These are phyloP conservation scores for Vickermania ingenoplastis DNA, from an alignment of 208 protist genomes.

Conservation along the genomic window DNA sequence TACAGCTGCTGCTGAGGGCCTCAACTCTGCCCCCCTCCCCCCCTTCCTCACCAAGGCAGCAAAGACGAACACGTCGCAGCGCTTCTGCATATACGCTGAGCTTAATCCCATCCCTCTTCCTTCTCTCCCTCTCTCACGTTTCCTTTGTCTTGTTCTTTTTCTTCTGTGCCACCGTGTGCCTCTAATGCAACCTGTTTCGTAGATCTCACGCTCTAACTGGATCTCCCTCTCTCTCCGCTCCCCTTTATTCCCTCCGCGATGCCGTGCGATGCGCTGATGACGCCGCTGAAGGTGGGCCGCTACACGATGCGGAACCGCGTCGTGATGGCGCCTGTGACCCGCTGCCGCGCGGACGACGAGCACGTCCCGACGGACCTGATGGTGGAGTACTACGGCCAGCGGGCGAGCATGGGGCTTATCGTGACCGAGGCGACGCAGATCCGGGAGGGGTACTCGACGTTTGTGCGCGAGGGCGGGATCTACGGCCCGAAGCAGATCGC, in stretches of 20 bases:
- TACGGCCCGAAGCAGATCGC: constrained; percentile 44
- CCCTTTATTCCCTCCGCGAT: neutral
- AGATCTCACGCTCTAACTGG: no score
- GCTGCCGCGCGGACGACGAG: constrained; percentile 28
- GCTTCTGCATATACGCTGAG: no score
- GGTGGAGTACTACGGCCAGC: constrained; percentile 59
- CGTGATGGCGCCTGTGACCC: constrained; percentile 57
- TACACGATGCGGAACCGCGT: constrained; percentile 40
- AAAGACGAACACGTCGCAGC: no score
- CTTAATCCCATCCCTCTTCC: no score
- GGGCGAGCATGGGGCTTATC: constrained; percentile 53
- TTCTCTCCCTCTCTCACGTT: no score
- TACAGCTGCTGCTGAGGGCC: no score
- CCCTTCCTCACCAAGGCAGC: no score
- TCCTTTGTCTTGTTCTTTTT: no score
- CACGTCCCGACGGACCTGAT: constrained; percentile 33
- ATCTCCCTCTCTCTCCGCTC: neutral
- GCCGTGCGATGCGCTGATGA: constrained; percentile 15
- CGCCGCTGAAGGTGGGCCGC: constrained; percentile 30
- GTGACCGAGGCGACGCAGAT: constrained; percentile 60
- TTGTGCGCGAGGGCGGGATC: constrained; percentile 38
- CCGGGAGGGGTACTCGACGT: constrained; percentile 30
- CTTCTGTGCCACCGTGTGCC: no score
- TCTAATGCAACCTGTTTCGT: no score
- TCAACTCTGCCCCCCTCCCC: no score